These are phyloP conservation scores for Annulohypoxylon bovei DNA, from an alignment of 495 filamentous ascomycete species.

Conservation along the genomic window DNA sequence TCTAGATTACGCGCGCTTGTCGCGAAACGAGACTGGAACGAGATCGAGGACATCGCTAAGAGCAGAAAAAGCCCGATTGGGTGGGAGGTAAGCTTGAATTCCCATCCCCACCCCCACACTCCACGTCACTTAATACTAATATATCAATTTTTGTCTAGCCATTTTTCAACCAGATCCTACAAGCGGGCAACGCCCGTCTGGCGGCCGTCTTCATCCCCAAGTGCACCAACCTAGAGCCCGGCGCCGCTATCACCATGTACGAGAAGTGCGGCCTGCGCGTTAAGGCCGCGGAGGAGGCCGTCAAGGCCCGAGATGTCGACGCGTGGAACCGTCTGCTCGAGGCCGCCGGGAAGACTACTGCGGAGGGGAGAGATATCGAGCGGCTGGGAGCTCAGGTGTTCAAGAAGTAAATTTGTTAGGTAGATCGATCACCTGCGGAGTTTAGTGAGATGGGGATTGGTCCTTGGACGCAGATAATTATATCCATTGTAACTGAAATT, in stretches of 20 bases:
- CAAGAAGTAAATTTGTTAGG: constrained; percentile 47
- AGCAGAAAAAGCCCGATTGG: constrained; percentile 87
- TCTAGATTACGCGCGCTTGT: constrained; percentile 84
- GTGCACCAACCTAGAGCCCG: constrained; percentile 67
- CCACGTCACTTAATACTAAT: constrained; percentile 10
- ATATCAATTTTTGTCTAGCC: constrained; percentile 63
- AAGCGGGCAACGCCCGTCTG: constrained; percentile 88
- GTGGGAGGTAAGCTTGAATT: constrained; percentile 77
- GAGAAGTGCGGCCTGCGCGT: constrained; percentile 91
- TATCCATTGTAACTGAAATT: background rate
- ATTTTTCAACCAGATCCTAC: constrained; percentile 88
- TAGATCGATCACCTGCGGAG: background rate
- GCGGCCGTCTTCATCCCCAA: constrained; percentile 89
- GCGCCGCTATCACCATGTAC: constrained; percentile 89
- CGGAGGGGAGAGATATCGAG: constrained; percentile 60
- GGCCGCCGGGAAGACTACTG: constrained; percentile 53
- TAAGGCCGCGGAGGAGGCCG: constrained; percentile 92
- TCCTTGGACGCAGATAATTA: background rate
- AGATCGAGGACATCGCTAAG: constrained; percentile 84
- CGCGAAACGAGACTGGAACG: constrained; percentile 86
- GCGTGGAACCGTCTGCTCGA: constrained; percentile 60
- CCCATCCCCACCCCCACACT: constrained; percentile 13
- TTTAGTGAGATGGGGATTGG: background rate
- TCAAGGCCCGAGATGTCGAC: constrained; percentile 79
- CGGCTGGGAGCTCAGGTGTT: constrained; percentile 54